Conservation (phyloP, 2,329 filamentous ascomycete species). For the Venturia pyrina region DNA sequence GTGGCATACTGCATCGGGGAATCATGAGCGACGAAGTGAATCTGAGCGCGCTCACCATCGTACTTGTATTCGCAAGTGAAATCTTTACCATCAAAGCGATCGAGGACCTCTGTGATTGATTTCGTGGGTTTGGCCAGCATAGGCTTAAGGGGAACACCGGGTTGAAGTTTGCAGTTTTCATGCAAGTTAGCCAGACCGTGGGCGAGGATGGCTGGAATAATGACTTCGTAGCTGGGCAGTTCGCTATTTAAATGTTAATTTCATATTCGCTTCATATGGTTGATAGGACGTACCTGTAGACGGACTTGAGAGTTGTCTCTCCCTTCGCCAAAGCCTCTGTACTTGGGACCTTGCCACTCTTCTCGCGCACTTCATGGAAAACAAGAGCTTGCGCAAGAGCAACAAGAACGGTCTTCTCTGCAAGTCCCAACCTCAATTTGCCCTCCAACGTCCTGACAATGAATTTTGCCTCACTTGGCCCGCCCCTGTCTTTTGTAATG, state of each 20-base stretch:
- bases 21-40: conserved; percentile 87
- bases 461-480: conserved; percentile 89
- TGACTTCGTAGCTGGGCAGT: conserved; percentile 87
- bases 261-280: background rate
- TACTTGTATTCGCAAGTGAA: conserved; percentile 99
- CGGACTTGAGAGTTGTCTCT: conserved; percentile 76
- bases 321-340: conserved; percentile 72
- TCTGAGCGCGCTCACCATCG: conserved; percentile 95
- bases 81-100: conserved; percentile 87
- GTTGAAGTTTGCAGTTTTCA: conserved; percentile 81
- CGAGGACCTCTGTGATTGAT: conserved; percentile 92
- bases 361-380: conserved; percentile 65
- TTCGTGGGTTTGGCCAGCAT: conserved; percentile 99
- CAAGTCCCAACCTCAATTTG: conserved; percentile 82
- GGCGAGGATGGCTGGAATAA: conserved; percentile 80
- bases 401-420: conserved; percentile 85
- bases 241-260: conserved; percentile 52
- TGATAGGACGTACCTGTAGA: conserved; percentile 57
- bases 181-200: conserved; percentile 75
- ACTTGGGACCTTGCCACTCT: conserved; percentile 57
- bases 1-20: conserved; percentile 58
- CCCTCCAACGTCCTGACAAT: conserved; percentile 89
- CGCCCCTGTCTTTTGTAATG: conserved; percentile 85
- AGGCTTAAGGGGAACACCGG: conserved; percentile 89
- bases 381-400: conserved; percentile 83